These are phyloP conservation scores for Lotmaria passim DNA, from an alignment of 208 protist genomes.

Conservation along the genomic window DNA sequence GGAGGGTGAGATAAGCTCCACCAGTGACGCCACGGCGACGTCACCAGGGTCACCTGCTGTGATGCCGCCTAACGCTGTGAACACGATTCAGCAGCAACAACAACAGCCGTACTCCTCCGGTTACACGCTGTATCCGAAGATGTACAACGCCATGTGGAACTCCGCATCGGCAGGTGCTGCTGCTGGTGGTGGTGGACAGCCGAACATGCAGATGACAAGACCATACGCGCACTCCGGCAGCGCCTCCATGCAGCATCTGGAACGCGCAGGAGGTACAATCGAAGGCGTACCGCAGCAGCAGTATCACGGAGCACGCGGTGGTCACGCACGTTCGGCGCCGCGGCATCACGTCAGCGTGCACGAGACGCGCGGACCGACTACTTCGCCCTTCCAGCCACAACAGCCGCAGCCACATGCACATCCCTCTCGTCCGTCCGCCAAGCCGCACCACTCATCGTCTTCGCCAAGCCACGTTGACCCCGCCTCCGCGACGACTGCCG, in stretches of 20 bases:
- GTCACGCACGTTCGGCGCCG: neutral
- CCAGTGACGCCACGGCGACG: neutral
- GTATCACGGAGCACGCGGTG: neutral
- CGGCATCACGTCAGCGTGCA: conserved; percentile 5
- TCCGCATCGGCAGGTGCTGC: neutral
- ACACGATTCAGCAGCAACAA: conserved; percentile 18
- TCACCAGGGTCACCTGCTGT: neutral
- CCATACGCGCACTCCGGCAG: neutral
- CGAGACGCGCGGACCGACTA: neutral
- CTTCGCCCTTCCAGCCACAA: neutral
- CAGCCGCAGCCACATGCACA: conserved; percentile 8
- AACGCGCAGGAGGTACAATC: neutral
- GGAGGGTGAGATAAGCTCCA: neutral
- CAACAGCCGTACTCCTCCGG: conserved; percentile 22
- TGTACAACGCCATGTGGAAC: conserved; percentile 10
- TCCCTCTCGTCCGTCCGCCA: neutral
- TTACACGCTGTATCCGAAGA: conserved; percentile 20
- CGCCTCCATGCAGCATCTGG: neutral
- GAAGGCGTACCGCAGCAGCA: neutral
- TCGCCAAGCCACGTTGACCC: neutral
- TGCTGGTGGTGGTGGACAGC: conserved; percentile 1
- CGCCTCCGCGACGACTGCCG: neutral
- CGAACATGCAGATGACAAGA: neutral
- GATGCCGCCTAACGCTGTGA: neutral
- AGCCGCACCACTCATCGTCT: neutral